Percentiles rank a stretch among this genome's conserved stretches.
Evolutionary conservation across 139 green algal species (phyloP).

Genomic region (Haematococcus sp.): DNA sequence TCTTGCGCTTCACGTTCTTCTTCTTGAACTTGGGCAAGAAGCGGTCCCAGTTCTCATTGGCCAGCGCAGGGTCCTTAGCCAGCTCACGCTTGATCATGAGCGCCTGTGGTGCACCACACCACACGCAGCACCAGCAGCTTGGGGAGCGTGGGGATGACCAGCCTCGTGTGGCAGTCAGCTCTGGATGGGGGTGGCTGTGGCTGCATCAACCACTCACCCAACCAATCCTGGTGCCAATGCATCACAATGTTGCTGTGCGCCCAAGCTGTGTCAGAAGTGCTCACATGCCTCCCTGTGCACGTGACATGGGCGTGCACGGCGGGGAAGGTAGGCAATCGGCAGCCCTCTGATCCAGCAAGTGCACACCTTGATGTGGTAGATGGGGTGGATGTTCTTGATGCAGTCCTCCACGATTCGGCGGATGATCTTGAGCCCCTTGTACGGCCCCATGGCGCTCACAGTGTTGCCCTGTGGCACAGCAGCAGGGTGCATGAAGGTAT

Average conservation of each 20-base stretch:
- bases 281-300: no score
- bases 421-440: constrained; percentile 88
- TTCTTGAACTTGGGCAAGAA: constrained; percentile 99
- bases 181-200: no score
- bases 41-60: constrained; percentile 92
- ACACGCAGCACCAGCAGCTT: no score
- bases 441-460: constrained; percentile 92
- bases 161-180: no score
- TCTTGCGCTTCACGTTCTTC: constrained; percentile 95
- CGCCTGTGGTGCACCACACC: constrained; percentile 50
- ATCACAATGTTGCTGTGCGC: no score
- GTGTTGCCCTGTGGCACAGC: constrained; percentile 76
- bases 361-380: constrained; percentile 94
- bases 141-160: no score
- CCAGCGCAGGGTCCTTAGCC: constrained; percentile 88
- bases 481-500: no score
- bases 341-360: neutral
- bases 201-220: no score
- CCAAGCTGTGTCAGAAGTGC: no score
- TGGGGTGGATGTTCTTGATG: constrained; percentile 97
- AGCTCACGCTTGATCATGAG: constrained; percentile 99
- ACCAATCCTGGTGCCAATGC: no score
- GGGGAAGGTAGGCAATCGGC: no score
- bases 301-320: no score
- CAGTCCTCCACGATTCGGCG: constrained; percentile 97